phyloP scores from a whole-genome alignment of 768 basidiomycete species.

The Pulveroboletus frians region DNA sequence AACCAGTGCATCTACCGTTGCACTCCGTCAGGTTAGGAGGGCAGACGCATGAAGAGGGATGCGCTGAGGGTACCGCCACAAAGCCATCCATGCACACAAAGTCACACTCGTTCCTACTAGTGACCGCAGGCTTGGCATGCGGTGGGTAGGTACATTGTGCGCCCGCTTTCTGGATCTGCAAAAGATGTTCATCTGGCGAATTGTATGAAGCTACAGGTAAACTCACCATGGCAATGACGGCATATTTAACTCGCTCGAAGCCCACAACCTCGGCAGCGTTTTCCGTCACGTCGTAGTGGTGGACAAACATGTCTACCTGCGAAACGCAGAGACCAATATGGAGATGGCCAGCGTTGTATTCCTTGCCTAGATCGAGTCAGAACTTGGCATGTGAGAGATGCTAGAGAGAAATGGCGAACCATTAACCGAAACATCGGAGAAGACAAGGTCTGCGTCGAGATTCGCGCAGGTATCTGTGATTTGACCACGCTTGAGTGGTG shows the following conservation, averaged over 20 bases:
- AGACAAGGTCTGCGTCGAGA: slow-evolving; percentile 13
- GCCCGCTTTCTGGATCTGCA: slow-evolving; percentile 22
- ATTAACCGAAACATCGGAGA: slow-evolving; percentile 10
- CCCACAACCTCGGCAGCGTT: slow-evolving; percentile 23
- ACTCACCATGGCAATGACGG: slow-evolving; percentile 23
- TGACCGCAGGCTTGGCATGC: slow-evolving; percentile 22
- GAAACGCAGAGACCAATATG: slow-evolving; percentile 29
- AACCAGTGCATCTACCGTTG: slow-evolving; percentile 27
- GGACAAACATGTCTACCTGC: slow-evolving; percentile 21
- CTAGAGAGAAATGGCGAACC: slow-evolving; percentile 1
- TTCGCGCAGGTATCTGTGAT: slow-evolving; percentile 14
- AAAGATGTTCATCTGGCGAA: background rate
- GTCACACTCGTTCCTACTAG: slow-evolving; percentile 20
- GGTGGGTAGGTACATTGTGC: slow-evolving; percentile 30
- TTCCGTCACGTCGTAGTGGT: slow-evolving; percentile 19
- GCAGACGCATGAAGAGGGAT: slow-evolving; percentile 27
- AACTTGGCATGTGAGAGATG: too few relatives aligned
- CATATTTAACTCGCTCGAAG: slow-evolving; percentile 15
- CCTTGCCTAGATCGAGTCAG: slow-evolving; percentile 10
- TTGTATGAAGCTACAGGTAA: background rate
- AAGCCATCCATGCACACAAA: slow-evolving; percentile 30
- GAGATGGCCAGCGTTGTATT: slow-evolving; percentile 23
- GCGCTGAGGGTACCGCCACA: slow-evolving; percentile 13
- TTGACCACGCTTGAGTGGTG: slow-evolving; percentile 5
- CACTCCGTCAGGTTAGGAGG: slow-evolving; percentile 24